A percentile compares a stretch with the other conserved stretches of the same genome.
Conservation (phyloP, 1,139 yeast species). For the Yamadazyma jaroonii region DNA sequence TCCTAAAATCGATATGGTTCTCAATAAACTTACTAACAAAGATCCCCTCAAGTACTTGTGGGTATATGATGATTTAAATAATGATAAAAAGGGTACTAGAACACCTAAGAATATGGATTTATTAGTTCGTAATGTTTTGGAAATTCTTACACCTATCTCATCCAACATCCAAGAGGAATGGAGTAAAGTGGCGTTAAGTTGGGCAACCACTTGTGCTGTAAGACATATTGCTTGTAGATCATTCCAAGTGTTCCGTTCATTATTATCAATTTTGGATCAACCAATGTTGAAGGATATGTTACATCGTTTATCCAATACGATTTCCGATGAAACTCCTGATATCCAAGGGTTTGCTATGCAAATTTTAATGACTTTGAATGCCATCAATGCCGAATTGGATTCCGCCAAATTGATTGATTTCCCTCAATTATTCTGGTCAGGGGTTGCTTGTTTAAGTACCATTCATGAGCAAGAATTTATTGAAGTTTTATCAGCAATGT, state of each 20-base stretch:
- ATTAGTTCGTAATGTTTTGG: constrained; percentile 64
- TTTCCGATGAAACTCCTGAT: constrained; percentile 83
- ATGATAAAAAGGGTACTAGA: constrained; percentile 76
- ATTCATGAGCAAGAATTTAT: constrained; percentile 91
- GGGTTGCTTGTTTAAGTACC: constrained; percentile 88
- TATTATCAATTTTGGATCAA: constrained; percentile 76
- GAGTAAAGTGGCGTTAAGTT: constrained; percentile 78
- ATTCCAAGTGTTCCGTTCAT: constrained; percentile 84
- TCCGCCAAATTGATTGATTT: constrained; percentile 76
- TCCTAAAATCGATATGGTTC: constrained; percentile 51
- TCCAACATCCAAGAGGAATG: constrained; percentile 71
- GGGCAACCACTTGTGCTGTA: constrained; percentile 99
- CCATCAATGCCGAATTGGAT: constrained; percentile 81
- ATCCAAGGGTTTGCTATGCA: constrained; percentile 98
- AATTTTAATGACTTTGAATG: constrained; percentile 90
- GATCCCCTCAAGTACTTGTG: constrained; percentile 49
- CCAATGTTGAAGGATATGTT: constrained; percentile 92
- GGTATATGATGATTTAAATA: constrained; percentile 83
- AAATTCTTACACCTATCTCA: constrained; percentile 47
- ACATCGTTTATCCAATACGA: constrained; percentile 87
- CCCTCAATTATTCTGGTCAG: constrained; percentile 95
- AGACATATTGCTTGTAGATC: constrained; percentile 96
- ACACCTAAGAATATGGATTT: constrained; percentile 87
- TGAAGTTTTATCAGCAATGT: constrained; percentile 77
- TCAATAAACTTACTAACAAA: constrained; percentile 50